A percentile compares a stretch with the other conserved stretches of the same genome.
These are phyloP conservation scores for Tothia fuscella DNA, from an alignment of 2,329 filamentous ascomycete genomes.

Conservation along the genomic window DNA sequence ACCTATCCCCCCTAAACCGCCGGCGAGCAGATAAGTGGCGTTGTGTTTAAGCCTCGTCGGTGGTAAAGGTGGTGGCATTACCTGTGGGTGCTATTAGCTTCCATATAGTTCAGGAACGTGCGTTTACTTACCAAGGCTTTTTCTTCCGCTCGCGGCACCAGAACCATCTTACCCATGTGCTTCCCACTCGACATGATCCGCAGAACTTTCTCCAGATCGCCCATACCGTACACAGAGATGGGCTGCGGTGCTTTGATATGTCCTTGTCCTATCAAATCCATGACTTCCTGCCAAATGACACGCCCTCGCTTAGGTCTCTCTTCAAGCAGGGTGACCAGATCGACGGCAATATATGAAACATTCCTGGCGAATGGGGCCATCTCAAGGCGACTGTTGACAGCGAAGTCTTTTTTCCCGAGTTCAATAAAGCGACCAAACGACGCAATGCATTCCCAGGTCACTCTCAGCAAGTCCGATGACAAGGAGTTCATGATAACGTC, in stretches of 20 bases:
- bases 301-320: too few species aligned
- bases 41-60: background rate
- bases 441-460: conserved; percentile 17
- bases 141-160: background rate
- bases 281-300: too few species aligned
- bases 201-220: background rate
- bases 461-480: conserved; percentile 17
- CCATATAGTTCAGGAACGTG: background rate
- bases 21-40: conserved; percentile 17
- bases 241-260: background rate
- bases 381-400: conserved; percentile 12
- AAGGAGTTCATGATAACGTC: conserved; percentile 24
- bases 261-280: background rate
- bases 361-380: conserved; percentile 2
- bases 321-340: background rate
- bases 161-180: conserved; percentile 3
- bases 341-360: background rate
- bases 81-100: background rate
- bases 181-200: background rate
- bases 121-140: background rate
- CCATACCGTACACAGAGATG: background rate
- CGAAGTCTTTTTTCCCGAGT: conserved; percentile 18
- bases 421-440: conserved; percentile 22
- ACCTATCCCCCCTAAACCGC: conserved; percentile 18
- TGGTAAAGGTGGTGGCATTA: background rate